phyloP scores from a whole-genome alignment of 2,329 filamentous ascomycete genomes.

The Chaetothyriales sp. region DNA sequence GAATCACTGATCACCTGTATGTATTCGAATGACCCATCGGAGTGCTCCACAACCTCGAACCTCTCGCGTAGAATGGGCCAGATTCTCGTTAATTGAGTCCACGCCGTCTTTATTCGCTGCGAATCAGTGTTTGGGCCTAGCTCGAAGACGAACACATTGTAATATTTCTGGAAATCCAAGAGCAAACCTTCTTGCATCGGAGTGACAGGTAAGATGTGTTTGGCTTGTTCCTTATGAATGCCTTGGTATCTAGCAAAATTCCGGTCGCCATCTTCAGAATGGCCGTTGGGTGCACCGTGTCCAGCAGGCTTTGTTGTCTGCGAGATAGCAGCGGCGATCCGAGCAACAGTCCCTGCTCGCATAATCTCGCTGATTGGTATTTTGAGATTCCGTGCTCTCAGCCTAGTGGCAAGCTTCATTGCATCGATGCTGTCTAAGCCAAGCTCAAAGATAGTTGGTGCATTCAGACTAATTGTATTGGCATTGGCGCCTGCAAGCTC shows the following conservation, averaged over 20 bases:
- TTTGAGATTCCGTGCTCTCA: conserved; percentile 47
- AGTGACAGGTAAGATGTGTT: conserved; percentile 58
- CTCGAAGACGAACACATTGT: conserved; percentile 67
- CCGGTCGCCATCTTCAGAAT: neutral
- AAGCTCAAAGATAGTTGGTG: conserved; percentile 58
- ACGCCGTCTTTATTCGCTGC: conserved; percentile 45
- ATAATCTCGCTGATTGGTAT: conserved; percentile 67
- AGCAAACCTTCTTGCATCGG: conserved; percentile 67
- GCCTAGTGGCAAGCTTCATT: conserved; percentile 64
- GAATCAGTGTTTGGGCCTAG: conserved; percentile 44
- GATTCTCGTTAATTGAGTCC: conserved; percentile 43
- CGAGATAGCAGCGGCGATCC: conserved; percentile 35
- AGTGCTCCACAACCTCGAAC: conserved; percentile 55
- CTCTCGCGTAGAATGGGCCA: conserved; percentile 63
- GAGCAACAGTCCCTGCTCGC: conserved; percentile 52
- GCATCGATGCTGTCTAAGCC: conserved; percentile 87
- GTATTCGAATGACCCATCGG: neutral
- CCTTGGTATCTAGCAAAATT: conserved; percentile 16
- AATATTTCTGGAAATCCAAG: conserved; percentile 63
- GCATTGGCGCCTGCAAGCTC: conserved; percentile 42
- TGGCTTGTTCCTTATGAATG: conserved; percentile 31
- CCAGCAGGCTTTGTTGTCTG: neutral
- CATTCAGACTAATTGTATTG: conserved; percentile 41
- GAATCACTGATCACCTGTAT: conserved; percentile 11
- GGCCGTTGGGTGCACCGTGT: neutral